Base-by-base conservation (phyloP, 2,329 filamentous ascomycete species). In the Sclerotinia glacialis region DNA sequence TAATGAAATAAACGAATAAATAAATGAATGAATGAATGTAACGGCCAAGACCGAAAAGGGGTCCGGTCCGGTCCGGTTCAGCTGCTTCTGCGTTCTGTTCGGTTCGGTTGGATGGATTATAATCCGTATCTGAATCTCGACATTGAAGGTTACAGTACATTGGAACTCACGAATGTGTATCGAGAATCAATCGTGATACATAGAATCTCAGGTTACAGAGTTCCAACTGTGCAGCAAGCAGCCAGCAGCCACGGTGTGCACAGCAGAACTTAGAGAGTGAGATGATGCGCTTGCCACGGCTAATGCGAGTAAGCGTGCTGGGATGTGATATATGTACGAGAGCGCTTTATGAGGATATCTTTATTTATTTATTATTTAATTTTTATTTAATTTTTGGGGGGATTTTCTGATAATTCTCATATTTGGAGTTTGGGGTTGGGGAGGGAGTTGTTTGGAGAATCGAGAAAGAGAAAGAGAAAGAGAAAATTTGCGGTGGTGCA, bases 201-300 rank as follows among this genome's bases (percentile, higher is more conserved):
- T n/a, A n/a, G n/a, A n/a, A n/a, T n/a, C n/a, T n/a, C n/a, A n/a
- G n/a, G n/a, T n/a, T n/a, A n/a, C n/a, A n/a, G n/a, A n/a, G n/a
- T n/a, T n/a, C n/a, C 34, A 7, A 23, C 21, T 31, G 40, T 58
- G 44, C 55, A n/a, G n/a, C n/a, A n/a, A n/a, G n/a, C n/a, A n/a
- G n/a, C n/a, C n/a, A n/a, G n/a, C n/a, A 58, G 55, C 55, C 55
- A 46, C 52, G 52, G 40, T 23, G 31, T 37, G 31, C 52, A 55
- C 31, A n/a, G 50, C 31, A 31, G 34, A 34, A n/a, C 9, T 34
- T 18, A 23, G 12, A 53, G 21, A 40, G 26, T 3, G 53, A 55
- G 40, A 31, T 46, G 40, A 46, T 34, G 21, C 40, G 56, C 31
- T 59, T 59, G 40, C 46, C 26, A 59, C 55, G 40, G 55, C 42